Base-by-base conservation (phyloP, 352 stramenopile species). In the Globisporangium polare region DNA sequence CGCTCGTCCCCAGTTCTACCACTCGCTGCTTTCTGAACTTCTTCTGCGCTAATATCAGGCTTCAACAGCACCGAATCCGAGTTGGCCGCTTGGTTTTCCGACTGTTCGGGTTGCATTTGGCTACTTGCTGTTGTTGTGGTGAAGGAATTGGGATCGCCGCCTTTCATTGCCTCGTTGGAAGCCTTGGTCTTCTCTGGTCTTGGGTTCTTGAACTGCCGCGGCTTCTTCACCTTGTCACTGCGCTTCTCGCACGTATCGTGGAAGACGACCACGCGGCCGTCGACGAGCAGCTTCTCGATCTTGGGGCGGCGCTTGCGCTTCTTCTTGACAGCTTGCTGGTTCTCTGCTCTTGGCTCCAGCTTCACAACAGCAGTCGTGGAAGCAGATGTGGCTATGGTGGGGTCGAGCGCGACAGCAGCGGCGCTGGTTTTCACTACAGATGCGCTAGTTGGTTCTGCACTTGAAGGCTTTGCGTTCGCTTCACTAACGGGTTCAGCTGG, bases 241-340 rank as follows among this genome's bases (percentile, higher is more conserved):
- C 71, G 78, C 51, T 81, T 86, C 52, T 90, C 80, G 49, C 80
- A 90, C 22, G 78, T 80, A 58, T 90, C 80, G 0, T 61, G 68
- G 15, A 90, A 71, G 17, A 79, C 53, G 13, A 88, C 66, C 56
- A 84, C 67, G 3, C 69, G 63, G 20, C 73, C 73, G 20, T 70
- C 68, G 2, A 83, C 71, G 5, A 90, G 54, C 43, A 87, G 41
- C 31, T 84, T 75, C 35, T 87, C 70, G 24, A 70, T 83, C 67
- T 83, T 88, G 0, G 68, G 71, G 29, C 72, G 75, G 27, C 72
- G 69, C 45, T 86, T 83, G 0, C 74, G 58, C 35, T 61, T 68
- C n/a, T 53, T 6, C 58, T 76, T 76, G 24, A 62, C 37, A 3
- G 27, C 29, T 33, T 22, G 43, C n/a, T 33, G 18, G 13, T 62